Evolutionary conservation across 2,329 filamentous ascomycete species (phyloP), one percentile per base, ranked within the genome.

Genomic region (Penicillium sp.): DNA sequence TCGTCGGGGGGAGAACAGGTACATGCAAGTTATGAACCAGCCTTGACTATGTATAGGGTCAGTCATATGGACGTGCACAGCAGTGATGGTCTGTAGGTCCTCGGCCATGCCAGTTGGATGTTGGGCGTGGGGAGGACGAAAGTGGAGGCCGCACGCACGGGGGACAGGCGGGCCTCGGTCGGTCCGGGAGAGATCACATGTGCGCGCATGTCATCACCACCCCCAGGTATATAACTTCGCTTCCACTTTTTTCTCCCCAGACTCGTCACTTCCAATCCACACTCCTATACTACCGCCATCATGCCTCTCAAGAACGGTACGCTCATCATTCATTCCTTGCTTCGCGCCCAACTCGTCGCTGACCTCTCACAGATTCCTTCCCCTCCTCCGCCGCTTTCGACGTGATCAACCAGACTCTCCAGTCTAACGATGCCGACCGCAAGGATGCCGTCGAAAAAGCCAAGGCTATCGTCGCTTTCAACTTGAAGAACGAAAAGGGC

Each of bases 341-440:
- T 27, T 15, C 15, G 34, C 33, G 15, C 43, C 26, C 15, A 27
- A 6, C 6, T 37, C 15, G 17, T 21, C 17, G 36, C 56, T 51
- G 54, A 64, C 40, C 24, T 46, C 4, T 26, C 40, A 39, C 63
- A 91, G 89, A 85, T 75, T 86, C 86, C 62, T 97, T 96, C 78
- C 93, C 94, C 60, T 85, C 93, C 68, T 97, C 94, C 54, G 86
- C 78, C 61, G 91, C 92, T 63, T 99, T 99, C 75, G 94, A 99
- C 71, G 82, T 80, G 68, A 97, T 99, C 81, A 84, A 89, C 74
- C 70, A 77, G 47, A 84, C 86, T 46, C 86, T 99, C 59, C 76
- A 80, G 67, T 73, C 81, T 66, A 84, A 83, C 73, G 85, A 89
- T 23, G 82, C 83, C 60, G 89, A 91, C 67, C 86, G 87, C 76